Base-by-base conservation (phyloP, 2,329 filamentous ascomycete genomes). In the Penicillium rolfsii region DNA sequence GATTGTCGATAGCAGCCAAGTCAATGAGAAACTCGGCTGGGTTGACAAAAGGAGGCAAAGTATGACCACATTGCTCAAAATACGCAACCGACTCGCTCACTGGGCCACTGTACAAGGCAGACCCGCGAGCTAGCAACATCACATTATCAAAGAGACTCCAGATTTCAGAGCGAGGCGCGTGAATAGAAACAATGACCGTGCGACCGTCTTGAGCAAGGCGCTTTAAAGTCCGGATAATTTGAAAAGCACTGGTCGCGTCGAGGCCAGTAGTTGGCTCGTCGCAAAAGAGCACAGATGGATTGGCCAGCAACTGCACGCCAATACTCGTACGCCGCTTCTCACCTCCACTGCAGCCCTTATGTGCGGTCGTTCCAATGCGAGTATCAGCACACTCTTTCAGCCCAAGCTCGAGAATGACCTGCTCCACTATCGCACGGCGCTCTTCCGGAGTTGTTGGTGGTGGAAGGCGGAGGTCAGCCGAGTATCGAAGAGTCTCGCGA, bases 331-430 rank as follows among this genome's bases (percentile, higher is more conserved):
- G 81, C 63, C 90, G 82, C 79, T 92, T 93, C 73, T 93, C 91
- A 3, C 90, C 91, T 0, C 91, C 90, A 49, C 89, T 92, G 69
- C 90, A 93, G 0, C 90, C 90, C 49, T 90, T 88, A 68, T 91
- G 88, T 54, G 85, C 83, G 58, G 84, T 85, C 67, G 87, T 89
- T 0, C 90, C 90, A 55, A 93, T 90, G 8, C 87, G 80, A 0
- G 90, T 93, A 64, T 91, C 80, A 26, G 90, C 90, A 60, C 90
- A 92, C 65, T 93, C 89, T 72, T 91, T 92, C 43, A 93, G 74
- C 0, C 90, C 89, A 2, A 93, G 77, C 69, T 93, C 89, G 8
- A 89, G 77, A 48, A 93, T 91, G 24, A 93, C 89, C 66, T 91
- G 88, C 63, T 93, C 89, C 1, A 93, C 90, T 14, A 92, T 83